Base-by-base conservation (phyloP, 2,329 filamentous ascomycete genomes). In the Penicillium sp. region DNA sequence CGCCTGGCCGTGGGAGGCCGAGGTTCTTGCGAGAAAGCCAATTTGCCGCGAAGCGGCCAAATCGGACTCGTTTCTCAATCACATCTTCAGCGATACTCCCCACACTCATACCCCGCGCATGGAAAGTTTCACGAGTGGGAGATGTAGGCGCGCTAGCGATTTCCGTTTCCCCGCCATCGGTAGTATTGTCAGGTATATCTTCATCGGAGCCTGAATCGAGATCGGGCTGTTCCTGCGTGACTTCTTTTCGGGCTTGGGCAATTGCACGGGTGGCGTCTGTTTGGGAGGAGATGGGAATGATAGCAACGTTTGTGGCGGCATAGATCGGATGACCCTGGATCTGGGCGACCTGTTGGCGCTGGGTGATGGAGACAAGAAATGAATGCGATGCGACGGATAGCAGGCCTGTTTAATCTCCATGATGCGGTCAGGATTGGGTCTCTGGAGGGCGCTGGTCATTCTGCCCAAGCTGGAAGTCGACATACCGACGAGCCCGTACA, bases 21-120 rank as follows among this genome's bases (percentile, higher is more conserved):
- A 92, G 93, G 0, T 90, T 92, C 57, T 86, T 88, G 60, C 85
- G 87, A 39, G 91, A 94, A 69, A 97, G 94, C 94, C 94, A 99
- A 55, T 88, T 87, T 59, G 92, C 85, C 0, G 93, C 91, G 71
- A 97, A 97, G 33, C 90, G 83, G 4, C 92, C 93, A 71, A 97
- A 97, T 59, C 87, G 87, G 0, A 92, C 92, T 63, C 86, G 88
- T 53, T 85, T 87, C 33, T 87, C 85, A 50, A 97, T 93, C 1
- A 97, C 92, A 76, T 97, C 90, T 72, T 96, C 87, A 0, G 89
- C 91, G 55, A 97, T 87, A 62, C 87, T 92, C 45, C 69, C 72
- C 31, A 71, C 62, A 16, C 67, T 71, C n/a, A 67, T 71, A 31
- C 71, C 70, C 33, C 73, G 58, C 59, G 56, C 28, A 29, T 66